Base-by-base conservation (phyloP, 2,329 filamentous ascomycete genomes). In the Hypoxylon sp. region DNA sequence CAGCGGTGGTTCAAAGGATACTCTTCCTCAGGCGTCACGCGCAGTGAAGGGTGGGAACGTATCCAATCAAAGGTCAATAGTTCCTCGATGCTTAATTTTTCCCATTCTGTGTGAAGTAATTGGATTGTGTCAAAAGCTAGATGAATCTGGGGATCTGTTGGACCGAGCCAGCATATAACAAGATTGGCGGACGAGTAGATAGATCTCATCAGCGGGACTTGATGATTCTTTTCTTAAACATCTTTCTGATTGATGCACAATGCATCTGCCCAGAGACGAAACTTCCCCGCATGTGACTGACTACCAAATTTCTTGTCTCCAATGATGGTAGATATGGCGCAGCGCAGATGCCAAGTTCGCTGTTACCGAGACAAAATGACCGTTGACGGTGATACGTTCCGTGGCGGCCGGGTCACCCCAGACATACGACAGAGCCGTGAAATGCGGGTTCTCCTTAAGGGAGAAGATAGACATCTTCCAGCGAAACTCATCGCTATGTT, bases 181-280 rank as follows among this genome's bases (percentile, higher is more conserved):
- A 53, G 48, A 1, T 53, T 37, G 5, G 37, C 48, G 26, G 39
- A 53, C 22, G 57, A 53, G 48, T 61, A 61, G 0, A 53, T 61
- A 9, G 35, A 35, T 17, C 39, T 46, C 57, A 53, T 61, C 10
- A 61, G n/a, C 14, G 48, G 48, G 13, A 61, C 57, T 13, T 60
- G 48, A 31, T 52, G 24, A 10, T 60, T 53, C 26, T 60, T 60
- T 19, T 61, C 48, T 2, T 53, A 1, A n/a, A 46, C 13, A 13
- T 61, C 48, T 6, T 8, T 42, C 24, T 61, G 48, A n/a, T 61
- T 61, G 17, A 61, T 61, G 5, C 48, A 61, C 5, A 61, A n/a
- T 4, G 57, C 37, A 19, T 61, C 57, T 33, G 26, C 57, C 57
- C 57, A 61, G n/a, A 61, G 47, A 5, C 48, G n/a, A 13, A 61